These are phyloP conservation scores for Oryza meridionalis DNA, from an alignment of 176 grass and related monocot genomes.

Conservation along the genomic window DNA sequence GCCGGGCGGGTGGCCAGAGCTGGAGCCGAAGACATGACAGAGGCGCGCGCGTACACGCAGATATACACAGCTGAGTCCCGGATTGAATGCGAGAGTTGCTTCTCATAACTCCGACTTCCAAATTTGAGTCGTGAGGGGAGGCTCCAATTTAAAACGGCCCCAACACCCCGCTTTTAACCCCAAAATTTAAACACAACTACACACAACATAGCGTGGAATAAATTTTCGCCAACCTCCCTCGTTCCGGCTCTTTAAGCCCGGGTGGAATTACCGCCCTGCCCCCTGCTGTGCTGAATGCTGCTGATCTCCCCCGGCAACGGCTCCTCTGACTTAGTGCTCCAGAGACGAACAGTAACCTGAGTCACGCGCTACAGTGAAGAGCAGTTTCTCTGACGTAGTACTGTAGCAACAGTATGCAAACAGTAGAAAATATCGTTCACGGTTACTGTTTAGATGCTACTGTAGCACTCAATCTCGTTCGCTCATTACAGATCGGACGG, in stretches of 20 bases:
- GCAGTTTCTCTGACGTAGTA: too few relatives aligned
- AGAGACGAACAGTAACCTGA: too few relatives aligned
- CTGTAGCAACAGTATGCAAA: too few relatives aligned
- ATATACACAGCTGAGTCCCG: slow-evolving; percentile 51
- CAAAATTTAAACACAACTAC: slow-evolving; percentile 45
- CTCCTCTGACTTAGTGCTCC: too few relatives aligned
- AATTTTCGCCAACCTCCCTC: slow-evolving; percentile 57
- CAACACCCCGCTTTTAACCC: slow-evolving; percentile 66
- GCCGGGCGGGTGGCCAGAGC: slow-evolving; percentile 1
- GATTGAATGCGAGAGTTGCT: slow-evolving; percentile 64
- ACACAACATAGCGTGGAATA: slow-evolving; percentile 28
- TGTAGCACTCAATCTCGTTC: too few relatives aligned
- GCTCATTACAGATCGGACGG: too few relatives aligned
- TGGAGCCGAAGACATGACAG: neutral
- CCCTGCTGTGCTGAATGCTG: neutral
- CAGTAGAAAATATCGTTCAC: too few relatives aligned
- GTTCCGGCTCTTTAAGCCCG: slow-evolving; percentile 38
- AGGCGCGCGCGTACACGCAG: too few relatives aligned
- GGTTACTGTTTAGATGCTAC: too few relatives aligned
- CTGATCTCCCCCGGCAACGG: too few relatives aligned
- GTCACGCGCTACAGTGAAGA: too few relatives aligned
- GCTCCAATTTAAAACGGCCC: slow-evolving; percentile 71
- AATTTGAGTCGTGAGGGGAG: slow-evolving; percentile 60
- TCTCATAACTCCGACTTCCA: slow-evolving; percentile 61
- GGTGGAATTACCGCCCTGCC: slow-evolving; percentile 9